These are phyloP conservation scores for Exserohilum rostratum DNA, from an alignment of 2,329 filamentous ascomycete genomes.

Conservation along the genomic window DNA sequence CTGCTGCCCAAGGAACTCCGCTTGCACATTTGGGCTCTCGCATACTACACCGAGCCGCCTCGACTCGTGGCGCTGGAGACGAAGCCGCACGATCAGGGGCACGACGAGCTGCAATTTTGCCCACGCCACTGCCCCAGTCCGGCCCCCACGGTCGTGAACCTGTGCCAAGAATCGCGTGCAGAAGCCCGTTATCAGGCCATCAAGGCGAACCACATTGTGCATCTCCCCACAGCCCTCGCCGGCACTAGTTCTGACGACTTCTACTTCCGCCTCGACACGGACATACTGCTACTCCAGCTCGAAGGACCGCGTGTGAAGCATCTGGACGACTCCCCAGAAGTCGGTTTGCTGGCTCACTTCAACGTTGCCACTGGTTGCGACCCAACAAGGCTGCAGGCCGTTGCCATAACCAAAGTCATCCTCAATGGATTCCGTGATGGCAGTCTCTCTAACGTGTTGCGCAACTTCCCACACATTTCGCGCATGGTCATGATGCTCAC, in stretches of 20 bases:
- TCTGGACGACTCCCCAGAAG: slow-evolving; percentile 27
- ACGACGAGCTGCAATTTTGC: slow-evolving; percentile 26
- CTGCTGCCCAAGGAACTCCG: slow-evolving; percentile 31
- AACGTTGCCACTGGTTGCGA: slow-evolving; percentile 14
- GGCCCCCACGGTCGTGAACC: slow-evolving; percentile 19
- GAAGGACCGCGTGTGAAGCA: slow-evolving; percentile 18
- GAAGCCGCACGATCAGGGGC: slow-evolving; percentile 20
- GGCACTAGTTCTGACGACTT: slow-evolving; percentile 6
- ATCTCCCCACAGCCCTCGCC: slow-evolving; percentile 5
- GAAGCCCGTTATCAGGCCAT: slow-evolving; percentile 27
- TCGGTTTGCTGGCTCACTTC: slow-evolving; percentile 29
- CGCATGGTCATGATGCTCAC: slow-evolving; percentile 26
- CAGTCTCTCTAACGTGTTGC: slow-evolving; percentile 25
- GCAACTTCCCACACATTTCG: slow-evolving; percentile 24
- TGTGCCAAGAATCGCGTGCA: slow-evolving; percentile 28
- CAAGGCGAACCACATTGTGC: slow-evolving; percentile 19
- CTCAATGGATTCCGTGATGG: slow-evolving; percentile 21
- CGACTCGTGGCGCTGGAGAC: slow-evolving; percentile 28
- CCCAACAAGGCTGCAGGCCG: slow-evolving; percentile 9
- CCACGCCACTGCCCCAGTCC: slow-evolving; percentile 29
- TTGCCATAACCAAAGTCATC: slow-evolving; percentile 26
- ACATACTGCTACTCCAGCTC: slow-evolving; percentile 25
- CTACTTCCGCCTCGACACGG: slow-evolving; percentile 29
- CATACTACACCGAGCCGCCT: slow-evolving; percentile 25
- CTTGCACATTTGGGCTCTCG: slow-evolving; percentile 28